Conservation (phyloP, 495 filamentous ascomycete species). For the Rostrohypoxylon terebratum region DNA sequence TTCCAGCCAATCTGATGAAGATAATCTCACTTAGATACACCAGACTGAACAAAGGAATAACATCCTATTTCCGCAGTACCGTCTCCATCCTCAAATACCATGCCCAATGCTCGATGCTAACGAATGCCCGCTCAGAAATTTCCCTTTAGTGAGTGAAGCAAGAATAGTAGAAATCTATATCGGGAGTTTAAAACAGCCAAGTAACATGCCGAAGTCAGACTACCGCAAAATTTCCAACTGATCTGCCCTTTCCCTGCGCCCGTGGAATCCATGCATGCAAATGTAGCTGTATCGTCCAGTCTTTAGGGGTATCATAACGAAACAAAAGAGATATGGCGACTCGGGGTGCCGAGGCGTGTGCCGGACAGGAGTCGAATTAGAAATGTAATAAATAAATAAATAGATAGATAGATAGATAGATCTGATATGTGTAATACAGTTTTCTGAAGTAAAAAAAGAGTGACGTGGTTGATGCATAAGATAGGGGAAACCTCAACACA, state of each 20-base stretch:
- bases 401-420: too few species aligned
- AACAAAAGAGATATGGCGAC: conserved; percentile 38
- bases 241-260: conserved; percentile 18
- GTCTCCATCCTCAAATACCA: neutral
- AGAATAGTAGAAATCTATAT: conserved; percentile 37
- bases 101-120: conserved; percentile 7
- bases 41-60: neutral
- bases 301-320: conserved; percentile 44
- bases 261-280: conserved; percentile 42
- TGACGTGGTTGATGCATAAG: conserved; percentile 15
- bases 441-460: conserved; percentile 6
- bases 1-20: conserved; percentile 13
- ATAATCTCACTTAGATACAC: neutral
- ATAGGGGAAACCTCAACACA: neutral
- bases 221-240: conserved; percentile 9
- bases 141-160: conserved; percentile 12
- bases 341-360: conserved; percentile 21
- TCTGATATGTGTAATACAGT: conserved; percentile 9
- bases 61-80: neutral
- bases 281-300: conserved; percentile 34
- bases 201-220: conserved; percentile 31
- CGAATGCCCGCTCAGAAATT: conserved; percentile 13
- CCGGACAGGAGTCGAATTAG: conserved; percentile 1
- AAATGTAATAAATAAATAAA: conserved; percentile 12
- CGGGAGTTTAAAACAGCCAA: conserved; percentile 43